Base-by-base conservation (phyloP, 1,284 basidiomycete genomes). In the Austroboletus novae-zelandiae region DNA sequence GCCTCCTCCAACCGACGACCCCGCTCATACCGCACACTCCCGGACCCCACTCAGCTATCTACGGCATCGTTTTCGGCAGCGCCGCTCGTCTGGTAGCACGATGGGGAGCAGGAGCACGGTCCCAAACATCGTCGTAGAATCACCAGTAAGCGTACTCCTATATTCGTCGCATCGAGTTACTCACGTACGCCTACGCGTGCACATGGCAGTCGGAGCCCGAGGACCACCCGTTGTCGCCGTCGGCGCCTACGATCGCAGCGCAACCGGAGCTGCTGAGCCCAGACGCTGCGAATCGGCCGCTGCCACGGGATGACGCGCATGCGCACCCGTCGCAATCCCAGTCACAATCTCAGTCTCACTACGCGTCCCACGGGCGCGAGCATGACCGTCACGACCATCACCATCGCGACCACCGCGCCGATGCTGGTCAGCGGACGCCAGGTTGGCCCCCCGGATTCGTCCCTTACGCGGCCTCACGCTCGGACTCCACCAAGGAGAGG, bases 81-180 rank as follows among this genome's bases (percentile, higher is more conserved):
- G 66, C n/a, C 60, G 57, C 4, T 48, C 53, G 14, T 71, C 71
- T n/a, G 35, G 35, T 7, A 36, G 35, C 35, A 34, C 32, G 27
- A 27, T 27, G 2, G 49, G 47, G 0, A 60, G 59, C 20, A 61
- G 47, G 0, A 60, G 59, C 20, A 61, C 48, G 35, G 61, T 71
- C 18, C 71, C 69, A 10, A 54, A 68, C 39, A 71, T 73, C 44
- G 43, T 62, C 9, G 70, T 72, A 35, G 60, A 73, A 45, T 61
- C 69, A 29, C 71, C 71, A 25, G 69, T 72, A 44, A 57, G 53
- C 8, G 5, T 29, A 15, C 34, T 13, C 1, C 13, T 30, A 5
- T 9, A 15, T 47, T 8, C 13, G 17, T 25, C 20, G 7, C 5
- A 11, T 25, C 25, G 15, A 23, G 15, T 1, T 29, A 40, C 45